These are phyloP conservation scores for Hippophae gyantsensis DNA, from an alignment of 306 rosid species.

Conservation along the genomic window DNA sequence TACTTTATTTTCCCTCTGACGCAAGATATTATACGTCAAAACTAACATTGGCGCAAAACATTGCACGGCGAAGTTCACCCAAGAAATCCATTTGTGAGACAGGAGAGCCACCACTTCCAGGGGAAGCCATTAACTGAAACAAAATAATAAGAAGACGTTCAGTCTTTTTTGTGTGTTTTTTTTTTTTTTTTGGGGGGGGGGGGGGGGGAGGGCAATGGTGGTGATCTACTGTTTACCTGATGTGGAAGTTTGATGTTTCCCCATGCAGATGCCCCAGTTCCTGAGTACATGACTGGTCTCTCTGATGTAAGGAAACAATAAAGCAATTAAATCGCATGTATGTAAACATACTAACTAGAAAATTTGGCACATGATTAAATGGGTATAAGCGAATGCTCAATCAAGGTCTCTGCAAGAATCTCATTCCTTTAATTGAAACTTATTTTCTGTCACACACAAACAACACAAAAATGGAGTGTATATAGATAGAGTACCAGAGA, in stretches of 20 bases:
- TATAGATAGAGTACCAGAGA: too few species aligned
- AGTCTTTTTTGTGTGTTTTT: too few species aligned
- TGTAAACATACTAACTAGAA: too few species aligned
- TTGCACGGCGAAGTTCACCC: constrained; percentile 50
- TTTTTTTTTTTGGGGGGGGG: neutral
- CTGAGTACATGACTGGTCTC: constrained; percentile 52
- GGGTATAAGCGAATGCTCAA: too few species aligned
- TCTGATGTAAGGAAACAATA: constrained; percentile 35
- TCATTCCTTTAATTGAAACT: too few species aligned
- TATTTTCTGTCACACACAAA: too few species aligned
- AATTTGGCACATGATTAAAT: too few species aligned
- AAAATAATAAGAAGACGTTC: constrained; percentile 1
- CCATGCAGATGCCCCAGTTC: constrained; percentile 47
- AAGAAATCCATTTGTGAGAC: constrained; percentile 49
- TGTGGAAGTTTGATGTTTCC: constrained; percentile 50
- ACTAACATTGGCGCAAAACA: constrained; percentile 23
- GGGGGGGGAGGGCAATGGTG: neutral
- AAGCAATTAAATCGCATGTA: neutral
- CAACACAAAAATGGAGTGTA: too few species aligned
- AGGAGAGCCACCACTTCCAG: constrained; percentile 27
- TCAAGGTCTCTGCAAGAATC: too few species aligned
- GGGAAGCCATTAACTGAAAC: constrained; percentile 33
- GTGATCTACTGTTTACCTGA: constrained; percentile 32
- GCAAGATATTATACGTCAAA: constrained; percentile 4
- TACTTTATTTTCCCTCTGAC: too few species aligned